phyloP scores from a whole-genome alignment of 495 filamentous ascomycete genomes.

The Neurospora tetrasperma region DNA sequence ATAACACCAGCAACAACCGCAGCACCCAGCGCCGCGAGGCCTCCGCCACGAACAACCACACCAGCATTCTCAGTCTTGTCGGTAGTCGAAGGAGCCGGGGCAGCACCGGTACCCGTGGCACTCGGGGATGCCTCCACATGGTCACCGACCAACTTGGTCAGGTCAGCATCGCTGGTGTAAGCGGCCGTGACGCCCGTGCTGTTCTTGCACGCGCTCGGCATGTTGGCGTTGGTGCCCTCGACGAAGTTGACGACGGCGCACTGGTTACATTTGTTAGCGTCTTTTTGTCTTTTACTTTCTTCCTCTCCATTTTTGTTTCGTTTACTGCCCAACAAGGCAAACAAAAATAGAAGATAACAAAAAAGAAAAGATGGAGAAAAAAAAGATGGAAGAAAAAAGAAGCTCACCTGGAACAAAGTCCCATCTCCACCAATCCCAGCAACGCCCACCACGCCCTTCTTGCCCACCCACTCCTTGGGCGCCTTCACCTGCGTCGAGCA shows the following conservation, averaged over 20 bases:
- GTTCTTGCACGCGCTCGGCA: constrained; percentile 31
- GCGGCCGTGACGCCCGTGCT: constrained; percentile 24
- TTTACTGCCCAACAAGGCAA: no score
- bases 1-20: constrained; percentile 12
- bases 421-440: constrained; percentile 36
- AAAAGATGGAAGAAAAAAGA: no score
- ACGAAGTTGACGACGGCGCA: constrained; percentile 44
- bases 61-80: constrained; percentile 14
- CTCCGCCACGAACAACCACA: constrained; percentile 10
- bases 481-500: constrained; percentile 28
- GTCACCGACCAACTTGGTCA: constrained; percentile 20
- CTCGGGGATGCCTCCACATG: background rate
- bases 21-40: background rate
- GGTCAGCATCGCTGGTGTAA: constrained; percentile 25
- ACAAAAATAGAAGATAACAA: no score
- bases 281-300: background rate
- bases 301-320: no score
- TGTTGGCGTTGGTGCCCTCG: constrained; percentile 20
- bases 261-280: constrained; percentile 17
- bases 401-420: constrained; percentile 37
- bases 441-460: constrained; percentile 39
- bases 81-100: constrained; percentile 9
- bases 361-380: no score
- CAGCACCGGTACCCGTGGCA: background rate
- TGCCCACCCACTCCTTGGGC: constrained; percentile 33